Conservation (phyloP, 441 rosid species). For the Theobroma grandiflorum region DNA sequence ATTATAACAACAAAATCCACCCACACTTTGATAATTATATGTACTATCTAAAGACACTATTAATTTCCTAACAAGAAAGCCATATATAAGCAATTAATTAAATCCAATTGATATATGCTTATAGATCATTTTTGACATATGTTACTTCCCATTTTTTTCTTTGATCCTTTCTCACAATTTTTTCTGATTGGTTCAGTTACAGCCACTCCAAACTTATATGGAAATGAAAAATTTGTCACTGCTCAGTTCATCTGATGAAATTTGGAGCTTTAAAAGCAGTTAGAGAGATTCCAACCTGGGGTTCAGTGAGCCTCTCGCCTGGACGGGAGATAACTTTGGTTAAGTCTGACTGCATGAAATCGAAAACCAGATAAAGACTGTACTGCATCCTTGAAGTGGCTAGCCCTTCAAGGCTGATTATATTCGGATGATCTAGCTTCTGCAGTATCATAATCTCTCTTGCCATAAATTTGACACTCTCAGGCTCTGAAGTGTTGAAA, state of each 20-base stretch:
- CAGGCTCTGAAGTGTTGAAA: conserved; percentile 82
- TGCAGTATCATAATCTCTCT: conserved; percentile 78
- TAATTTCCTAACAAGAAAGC: not conserved
- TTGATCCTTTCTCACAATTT: not conserved
- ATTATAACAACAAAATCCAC: not conserved
- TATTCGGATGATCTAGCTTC: conserved; percentile 79
- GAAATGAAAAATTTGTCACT: not conserved
- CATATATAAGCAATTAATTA: not conserved
- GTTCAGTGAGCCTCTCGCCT: conserved; percentile 69
- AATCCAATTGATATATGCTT: not conserved
- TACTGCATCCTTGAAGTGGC: conserved; percentile 94
- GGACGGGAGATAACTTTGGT: conserved; percentile 71
- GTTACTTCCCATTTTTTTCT: not conserved
- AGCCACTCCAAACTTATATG: not conserved
- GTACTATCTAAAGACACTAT: not conserved
- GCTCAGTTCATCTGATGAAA: not conserved
- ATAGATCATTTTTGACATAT: not conserved
- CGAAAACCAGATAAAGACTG: conserved; percentile 86
- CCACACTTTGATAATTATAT: not conserved
- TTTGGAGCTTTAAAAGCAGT: not conserved
- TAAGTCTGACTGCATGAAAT: conserved; percentile 73
- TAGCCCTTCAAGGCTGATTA: conserved; percentile 83
- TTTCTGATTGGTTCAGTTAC: not conserved
- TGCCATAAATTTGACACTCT: conserved; percentile 90
- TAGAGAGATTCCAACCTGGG: conserved; percentile 55